Base-by-base conservation (phyloP, 2,329 filamentous ascomycete genomes). In the Furcasterigmium furcatum region DNA sequence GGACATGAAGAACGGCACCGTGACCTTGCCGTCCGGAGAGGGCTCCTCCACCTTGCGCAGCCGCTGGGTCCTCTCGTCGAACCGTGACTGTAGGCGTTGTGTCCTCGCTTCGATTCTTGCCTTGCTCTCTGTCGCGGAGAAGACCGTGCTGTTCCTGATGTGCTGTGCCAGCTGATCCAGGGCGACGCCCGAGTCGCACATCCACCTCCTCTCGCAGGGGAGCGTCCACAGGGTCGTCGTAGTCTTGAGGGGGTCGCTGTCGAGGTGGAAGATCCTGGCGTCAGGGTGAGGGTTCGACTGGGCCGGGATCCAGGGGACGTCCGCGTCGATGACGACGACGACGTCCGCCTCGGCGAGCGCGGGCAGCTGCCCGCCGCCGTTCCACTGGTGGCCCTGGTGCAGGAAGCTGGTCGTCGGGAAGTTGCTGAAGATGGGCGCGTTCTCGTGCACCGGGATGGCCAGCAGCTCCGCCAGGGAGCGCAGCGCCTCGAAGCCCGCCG, bases 261-360 rank as follows among this genome's bases (percentile, higher is more conserved):
- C 83, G 40, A 87, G 71, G 55, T 87, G 83, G 46, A 80, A 74
- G 46, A 86, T 76, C 47, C 73, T 77, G 2, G 81, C 79, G 4
- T 69, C 67, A 1, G 69, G 63, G 19, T 69, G 73, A 1, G 83
- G 83, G 45, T 74, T 74, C 64, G 77, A 83, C 56, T 79, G 77
- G 0, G 80, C 84, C 20, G 78, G 77, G 40, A 87, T 83, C 81
- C 81, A 87, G 0, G 83, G 83, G 1, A 85, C 80, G 56, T 87
- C 83, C 47, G 81, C 83, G 58, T 86, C 82, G 18, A 84, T 64
- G 10, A 85, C 78, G 9, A 87, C 57, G 41, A 87, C 85, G 32
- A 85, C 70, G 56, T 86, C 83, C 1, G 83, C 82, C 1, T 76
- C 76, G 48, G 69, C 73, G 58, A 85, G 79, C 32, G 67, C 45